phyloP scores from a whole-genome alignment of 2,329 filamentous ascomycete genomes.

The Ophiostoma himal-ulmi region DNA sequence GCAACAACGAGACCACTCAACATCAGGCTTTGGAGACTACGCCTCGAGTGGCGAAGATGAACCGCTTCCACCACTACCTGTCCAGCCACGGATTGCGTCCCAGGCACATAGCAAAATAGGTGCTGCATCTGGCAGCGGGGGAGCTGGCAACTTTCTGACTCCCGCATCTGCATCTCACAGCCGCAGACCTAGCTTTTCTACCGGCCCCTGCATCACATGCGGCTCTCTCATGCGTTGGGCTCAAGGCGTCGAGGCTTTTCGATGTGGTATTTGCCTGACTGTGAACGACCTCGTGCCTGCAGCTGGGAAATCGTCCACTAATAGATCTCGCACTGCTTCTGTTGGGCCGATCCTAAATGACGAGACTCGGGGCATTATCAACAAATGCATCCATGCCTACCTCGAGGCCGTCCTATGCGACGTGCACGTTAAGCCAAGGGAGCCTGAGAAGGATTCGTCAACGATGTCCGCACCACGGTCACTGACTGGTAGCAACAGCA shows the following conservation, averaged over 20 bases:
- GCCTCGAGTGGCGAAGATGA: constrained; percentile 42
- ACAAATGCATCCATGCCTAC: constrained; percentile 38
- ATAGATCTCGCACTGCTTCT: constrained; percentile 4
- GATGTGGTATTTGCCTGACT: constrained; percentile 77
- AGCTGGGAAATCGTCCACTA: constrained; percentile 19
- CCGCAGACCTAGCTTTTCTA: constrained; percentile 53
- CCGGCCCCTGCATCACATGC: constrained; percentile 80
- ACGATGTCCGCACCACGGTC: not conserved
- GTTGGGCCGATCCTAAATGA: constrained; percentile 49
- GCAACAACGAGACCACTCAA: constrained; percentile 37
- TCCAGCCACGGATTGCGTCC: not conserved
- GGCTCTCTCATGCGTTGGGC: constrained; percentile 77
- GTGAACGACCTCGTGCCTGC: constrained; percentile 68
- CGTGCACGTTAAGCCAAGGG: constrained; percentile 8
- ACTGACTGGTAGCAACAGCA: not conserved
- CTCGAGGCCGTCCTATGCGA: constrained; percentile 27
- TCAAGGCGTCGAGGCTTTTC: constrained; percentile 63
- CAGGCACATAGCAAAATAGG: not conserved
- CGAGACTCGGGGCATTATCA: constrained; percentile 49
- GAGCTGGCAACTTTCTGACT: constrained; percentile 23
- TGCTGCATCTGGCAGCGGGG: not conserved
- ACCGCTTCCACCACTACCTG: constrained; percentile 25
- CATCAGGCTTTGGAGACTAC: constrained; percentile 33
- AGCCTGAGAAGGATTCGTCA: not conserved
- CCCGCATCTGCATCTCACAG: constrained; percentile 32